Evolutionary conservation across 106 monocot species (phyloP).

Genomic region (Allium cepa): DNA sequence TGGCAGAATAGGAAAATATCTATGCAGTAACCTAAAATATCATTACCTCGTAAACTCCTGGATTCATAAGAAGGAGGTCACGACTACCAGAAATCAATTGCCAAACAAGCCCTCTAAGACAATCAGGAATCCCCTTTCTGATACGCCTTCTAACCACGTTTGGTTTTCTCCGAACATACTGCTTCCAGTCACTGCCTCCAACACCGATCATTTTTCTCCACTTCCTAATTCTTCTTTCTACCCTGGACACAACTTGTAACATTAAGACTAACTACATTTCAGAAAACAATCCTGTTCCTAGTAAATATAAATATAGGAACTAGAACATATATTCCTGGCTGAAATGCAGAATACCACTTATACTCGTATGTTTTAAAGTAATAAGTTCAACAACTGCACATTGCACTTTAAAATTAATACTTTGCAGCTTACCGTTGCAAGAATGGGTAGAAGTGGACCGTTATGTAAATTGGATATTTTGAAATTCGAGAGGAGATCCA

Average conservation of each 20-base stretch:
- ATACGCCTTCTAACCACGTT: constrained; percentile 85
- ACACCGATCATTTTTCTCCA: constrained; percentile 99
- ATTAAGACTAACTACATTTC: background rate
- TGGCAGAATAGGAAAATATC: too few relatives aligned
- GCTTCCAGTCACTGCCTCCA: constrained; percentile 97
- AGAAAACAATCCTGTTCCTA: background rate
- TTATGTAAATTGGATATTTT: too few relatives aligned
- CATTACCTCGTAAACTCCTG: constrained; percentile 93
- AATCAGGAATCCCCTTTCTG: constrained; percentile 95
- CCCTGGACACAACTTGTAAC: constrained; percentile 37
- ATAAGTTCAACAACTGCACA: too few relatives aligned
- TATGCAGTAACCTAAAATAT: background rate
- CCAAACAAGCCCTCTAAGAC: constrained; percentile 94
- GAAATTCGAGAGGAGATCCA: too few relatives aligned
- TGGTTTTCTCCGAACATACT: constrained; percentile 81
- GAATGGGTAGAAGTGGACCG: too few relatives aligned
- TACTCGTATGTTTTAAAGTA: too few relatives aligned
- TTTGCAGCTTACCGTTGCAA: too few relatives aligned
- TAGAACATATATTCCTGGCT: background rate
- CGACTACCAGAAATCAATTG: constrained; percentile 98
- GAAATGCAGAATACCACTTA: background rate
- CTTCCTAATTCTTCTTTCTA: constrained; percentile 73
- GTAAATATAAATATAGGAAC: background rate
- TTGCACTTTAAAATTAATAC: background rate
- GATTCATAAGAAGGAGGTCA: constrained; percentile 90